Conservation (phyloP, 495 filamentous ascomycete species). For the Thermochaetoides thermophila region DNA sequence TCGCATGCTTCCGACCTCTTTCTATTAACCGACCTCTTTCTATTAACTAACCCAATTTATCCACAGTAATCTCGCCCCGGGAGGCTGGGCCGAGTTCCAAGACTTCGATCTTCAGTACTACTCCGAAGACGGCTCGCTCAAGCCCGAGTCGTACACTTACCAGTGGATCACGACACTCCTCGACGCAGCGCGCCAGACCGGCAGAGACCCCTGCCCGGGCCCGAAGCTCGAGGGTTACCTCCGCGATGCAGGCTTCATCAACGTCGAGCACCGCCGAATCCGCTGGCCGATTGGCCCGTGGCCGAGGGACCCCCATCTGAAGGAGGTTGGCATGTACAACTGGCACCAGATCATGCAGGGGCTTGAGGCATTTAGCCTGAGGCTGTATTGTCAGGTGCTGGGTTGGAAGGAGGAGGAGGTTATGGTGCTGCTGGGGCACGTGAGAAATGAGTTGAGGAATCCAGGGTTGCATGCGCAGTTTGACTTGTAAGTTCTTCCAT, state of each 20-base stretch:
- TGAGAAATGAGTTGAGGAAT: background rate
- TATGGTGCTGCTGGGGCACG: background rate
- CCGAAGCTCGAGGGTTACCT: conserved; percentile 25
- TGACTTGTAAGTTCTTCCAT: background rate
- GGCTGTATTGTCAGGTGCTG: background rate
- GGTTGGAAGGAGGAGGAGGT: background rate
- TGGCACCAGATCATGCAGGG: conserved; percentile 25
- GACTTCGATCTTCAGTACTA: conserved; percentile 35
- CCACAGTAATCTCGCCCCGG: conserved; percentile 33
- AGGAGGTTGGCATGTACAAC: conserved; percentile 30
- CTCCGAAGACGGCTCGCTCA: conserved; percentile 38
- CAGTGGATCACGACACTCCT: conserved; percentile 21
- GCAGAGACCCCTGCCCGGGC: conserved; percentile 14
- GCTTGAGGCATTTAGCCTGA: conserved; percentile 21
- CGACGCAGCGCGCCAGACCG: conserved; percentile 19
- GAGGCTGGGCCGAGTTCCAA: conserved; percentile 47
- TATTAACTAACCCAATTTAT: background rate
- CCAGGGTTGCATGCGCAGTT: background rate
- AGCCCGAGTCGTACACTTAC: conserved; percentile 14
- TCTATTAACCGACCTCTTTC: background rate
- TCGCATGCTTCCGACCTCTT: background rate
- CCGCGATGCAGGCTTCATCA: conserved; percentile 37
- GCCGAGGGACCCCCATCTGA: conserved; percentile 37
- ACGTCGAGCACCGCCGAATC: conserved; percentile 32
- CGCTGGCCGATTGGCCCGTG: conserved; percentile 43